A percentile compares a stretch with the other conserved stretches of the same genome.
Evolutionary conservation across 768 basidiomycete genomes (phyloP).

Genomic region (Daedaleopsis sinensis): DNA sequence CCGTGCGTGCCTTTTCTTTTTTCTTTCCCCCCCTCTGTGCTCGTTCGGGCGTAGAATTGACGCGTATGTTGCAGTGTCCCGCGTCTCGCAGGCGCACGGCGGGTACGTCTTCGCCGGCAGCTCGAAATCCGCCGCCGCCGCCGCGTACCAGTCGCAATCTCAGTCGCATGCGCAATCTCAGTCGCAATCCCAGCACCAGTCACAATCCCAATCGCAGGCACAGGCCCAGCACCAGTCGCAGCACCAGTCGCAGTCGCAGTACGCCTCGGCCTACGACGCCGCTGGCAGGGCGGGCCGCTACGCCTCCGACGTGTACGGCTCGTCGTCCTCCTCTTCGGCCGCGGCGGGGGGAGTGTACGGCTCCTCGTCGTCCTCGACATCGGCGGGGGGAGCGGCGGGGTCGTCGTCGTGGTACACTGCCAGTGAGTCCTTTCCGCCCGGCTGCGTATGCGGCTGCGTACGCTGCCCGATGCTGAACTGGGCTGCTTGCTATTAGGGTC

Average conservation of each 20-base stretch:
- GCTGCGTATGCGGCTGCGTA: too few relatives aligned
- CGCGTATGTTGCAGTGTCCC: constrained; percentile 14
- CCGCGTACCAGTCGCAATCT: background rate
- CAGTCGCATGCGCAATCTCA: constrained; percentile 9
- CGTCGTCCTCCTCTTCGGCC: constrained; percentile 9
- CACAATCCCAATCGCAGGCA: too few relatives aligned
- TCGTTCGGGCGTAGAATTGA: too few relatives aligned
- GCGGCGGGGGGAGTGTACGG: too few relatives aligned
- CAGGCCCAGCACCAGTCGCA: too few relatives aligned
- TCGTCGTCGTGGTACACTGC: constrained; percentile 2
- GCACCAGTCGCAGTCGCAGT: too few relatives aligned
- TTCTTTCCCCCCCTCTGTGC: background rate
- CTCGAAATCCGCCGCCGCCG: background rate
- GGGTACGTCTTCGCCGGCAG: constrained; percentile 9
- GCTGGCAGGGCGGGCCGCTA: constrained; percentile 4
- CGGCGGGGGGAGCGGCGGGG: too few relatives aligned
- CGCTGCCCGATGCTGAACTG: too few relatives aligned
- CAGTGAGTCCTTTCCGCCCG: background rate
- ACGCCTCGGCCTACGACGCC: constrained; percentile 13
- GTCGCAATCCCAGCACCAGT: background rate
- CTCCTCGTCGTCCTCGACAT: constrained; percentile 3
- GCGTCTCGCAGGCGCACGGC: constrained; percentile 15
- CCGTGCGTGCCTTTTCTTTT: background rate
- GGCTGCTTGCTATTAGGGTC: too few relatives aligned
- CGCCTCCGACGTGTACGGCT: constrained; percentile 4